These are phyloP conservation scores for Garcia nutans DNA, from an alignment of 345 rosid species.

Conservation along the genomic window DNA sequence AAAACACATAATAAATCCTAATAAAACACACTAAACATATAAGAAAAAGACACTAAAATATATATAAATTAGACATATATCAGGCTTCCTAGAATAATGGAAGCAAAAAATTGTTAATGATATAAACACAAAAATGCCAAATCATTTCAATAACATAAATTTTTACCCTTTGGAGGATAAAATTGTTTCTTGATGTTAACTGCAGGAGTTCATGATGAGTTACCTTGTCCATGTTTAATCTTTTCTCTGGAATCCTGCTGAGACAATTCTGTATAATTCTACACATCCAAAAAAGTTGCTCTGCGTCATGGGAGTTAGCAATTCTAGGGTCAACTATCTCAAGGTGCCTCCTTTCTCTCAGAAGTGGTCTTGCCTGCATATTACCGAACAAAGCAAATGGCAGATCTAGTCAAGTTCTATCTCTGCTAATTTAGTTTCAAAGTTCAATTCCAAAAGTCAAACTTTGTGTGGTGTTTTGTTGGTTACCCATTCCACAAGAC, in stretches of 20 bases:
- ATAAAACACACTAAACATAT: no score
- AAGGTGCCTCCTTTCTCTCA: constrained; percentile 28
- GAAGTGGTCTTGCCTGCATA: constrained; percentile 37
- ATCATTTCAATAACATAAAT: no score
- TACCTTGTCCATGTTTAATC: constrained; percentile 40
- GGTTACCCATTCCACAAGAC: constrained; percentile 36
- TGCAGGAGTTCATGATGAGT: neutral
- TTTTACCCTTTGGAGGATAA: no score
- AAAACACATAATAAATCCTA: no score
- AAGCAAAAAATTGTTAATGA: neutral
- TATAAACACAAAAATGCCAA: neutral
- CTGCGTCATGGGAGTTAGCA: constrained; percentile 18
- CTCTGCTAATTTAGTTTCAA: neutral
- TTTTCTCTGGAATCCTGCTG: constrained; percentile 28
- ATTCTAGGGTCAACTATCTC: constrained; percentile 33
- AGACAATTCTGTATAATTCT: constrained; percentile 35
- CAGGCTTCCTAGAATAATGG: constrained; percentile 25
- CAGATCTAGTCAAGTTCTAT: neutral
- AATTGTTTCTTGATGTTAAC: neutral
- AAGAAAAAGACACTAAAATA: no score
- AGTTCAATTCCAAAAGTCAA: neutral
- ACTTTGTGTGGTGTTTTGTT: neutral
- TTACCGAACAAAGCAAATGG: neutral
- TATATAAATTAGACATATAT: no score
- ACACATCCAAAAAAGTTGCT: constrained; percentile 38